Conservation (phyloP, 169 alveolate species). For the Theileria sp. region DNA sequence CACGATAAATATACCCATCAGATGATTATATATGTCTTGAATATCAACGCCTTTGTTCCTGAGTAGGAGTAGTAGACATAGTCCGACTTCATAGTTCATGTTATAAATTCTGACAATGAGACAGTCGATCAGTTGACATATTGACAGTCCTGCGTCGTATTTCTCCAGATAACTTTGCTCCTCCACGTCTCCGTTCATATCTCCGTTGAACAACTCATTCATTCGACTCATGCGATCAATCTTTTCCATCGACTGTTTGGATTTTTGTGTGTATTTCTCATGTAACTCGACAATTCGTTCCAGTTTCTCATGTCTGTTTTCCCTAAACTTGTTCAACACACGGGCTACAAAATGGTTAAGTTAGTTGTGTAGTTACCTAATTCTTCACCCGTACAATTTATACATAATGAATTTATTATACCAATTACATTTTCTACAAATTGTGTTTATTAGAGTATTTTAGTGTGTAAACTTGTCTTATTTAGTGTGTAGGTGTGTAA, state of each 20-base stretch:
- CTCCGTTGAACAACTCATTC: slow-evolving; percentile 30
- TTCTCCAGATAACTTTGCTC: slow-evolving; percentile 71
- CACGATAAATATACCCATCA: slow-evolving; percentile 50
- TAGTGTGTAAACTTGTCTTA: too few species aligned
- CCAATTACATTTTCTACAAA: slow-evolving; percentile 53
- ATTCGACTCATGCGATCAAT: neutral
- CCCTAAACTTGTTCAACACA: slow-evolving; percentile 78
- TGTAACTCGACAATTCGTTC: slow-evolving; percentile 80
- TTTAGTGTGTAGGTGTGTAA: too few species aligned
- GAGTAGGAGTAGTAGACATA: slow-evolving; percentile 45
- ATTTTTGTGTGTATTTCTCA: slow-evolving; percentile 39
- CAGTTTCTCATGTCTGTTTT: slow-evolving; percentile 73
- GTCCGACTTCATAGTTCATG: slow-evolving; percentile 67
- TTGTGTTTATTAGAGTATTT: too few species aligned
- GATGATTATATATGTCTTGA: slow-evolving; percentile 61
- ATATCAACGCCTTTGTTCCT: slow-evolving; percentile 68
- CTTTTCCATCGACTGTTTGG: slow-evolving; percentile 22
- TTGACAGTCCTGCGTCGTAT: slow-evolving; percentile 78
- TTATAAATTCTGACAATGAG: slow-evolving; percentile 72
- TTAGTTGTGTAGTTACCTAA: neutral
- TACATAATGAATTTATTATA: slow-evolving; percentile 53
- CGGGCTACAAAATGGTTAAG: slow-evolving; percentile 52
- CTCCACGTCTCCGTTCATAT: slow-evolving; percentile 35
- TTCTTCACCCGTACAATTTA: slow-evolving; percentile 59
- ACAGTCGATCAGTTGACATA: slow-evolving; percentile 73